phyloP scores from a whole-genome alignment of 164 flowering plant species.

The Magnolia sinica region DNA sequence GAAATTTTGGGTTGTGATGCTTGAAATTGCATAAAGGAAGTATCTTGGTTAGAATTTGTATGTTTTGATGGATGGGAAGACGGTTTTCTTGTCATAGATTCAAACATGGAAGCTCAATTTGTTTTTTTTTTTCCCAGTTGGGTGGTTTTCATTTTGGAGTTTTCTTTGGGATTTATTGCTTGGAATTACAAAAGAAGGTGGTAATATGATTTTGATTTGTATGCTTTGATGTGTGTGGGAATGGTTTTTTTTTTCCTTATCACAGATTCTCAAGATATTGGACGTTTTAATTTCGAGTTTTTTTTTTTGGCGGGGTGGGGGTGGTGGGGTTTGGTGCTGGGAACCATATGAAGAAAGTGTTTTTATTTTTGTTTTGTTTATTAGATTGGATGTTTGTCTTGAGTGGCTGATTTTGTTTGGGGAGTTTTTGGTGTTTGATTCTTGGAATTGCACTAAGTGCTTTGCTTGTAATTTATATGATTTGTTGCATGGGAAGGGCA shows the following conservation, averaged over 20 bases:
- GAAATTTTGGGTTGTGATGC: neutral
- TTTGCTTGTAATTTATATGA: neutral
- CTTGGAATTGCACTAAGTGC: constrained; percentile 1
- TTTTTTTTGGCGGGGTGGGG: too few relatives aligned
- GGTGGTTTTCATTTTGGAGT: neutral
- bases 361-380: neutral
- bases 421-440: neutral
- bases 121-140: neutral
- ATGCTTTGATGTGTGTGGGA: neutral
- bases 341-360: neutral
- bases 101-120: neutral
- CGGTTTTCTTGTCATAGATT: neutral
- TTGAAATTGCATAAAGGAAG: constrained; percentile 1
- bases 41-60: neutral
- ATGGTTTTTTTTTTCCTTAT: neutral
- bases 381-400: too few relatives aligned
- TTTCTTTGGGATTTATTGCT: neutral
- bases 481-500: neutral
- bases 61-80: neutral
- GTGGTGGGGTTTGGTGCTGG: neutral
- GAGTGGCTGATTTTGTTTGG: too few relatives aligned
- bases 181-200: neutral
- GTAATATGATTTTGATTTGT: neutral
- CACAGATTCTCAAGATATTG: too few relatives aligned
- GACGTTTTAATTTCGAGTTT: neutral